Percentiles rank a stretch among this genome's conserved stretches.
These are phyloP conservation scores for Curvularia verruculosa DNA, from an alignment of 2,329 filamentous ascomycete species.

Conservation along the genomic window DNA sequence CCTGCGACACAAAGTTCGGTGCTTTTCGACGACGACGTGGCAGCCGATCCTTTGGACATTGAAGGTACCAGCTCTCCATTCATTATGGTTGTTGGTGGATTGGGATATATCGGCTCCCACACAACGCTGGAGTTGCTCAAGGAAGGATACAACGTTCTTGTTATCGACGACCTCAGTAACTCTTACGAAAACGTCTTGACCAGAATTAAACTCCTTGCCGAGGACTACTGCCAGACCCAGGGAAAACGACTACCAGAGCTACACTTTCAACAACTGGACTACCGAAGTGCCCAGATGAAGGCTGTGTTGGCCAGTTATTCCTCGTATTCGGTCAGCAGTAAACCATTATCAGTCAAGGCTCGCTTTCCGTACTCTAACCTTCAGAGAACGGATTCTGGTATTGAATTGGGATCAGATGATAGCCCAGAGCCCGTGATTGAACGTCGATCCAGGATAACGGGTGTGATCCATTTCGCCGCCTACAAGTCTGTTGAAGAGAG, in stretches of 20 bases:
- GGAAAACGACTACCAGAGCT: constrained; percentile 53
- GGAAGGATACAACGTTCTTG: constrained; percentile 60
- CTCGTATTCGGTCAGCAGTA: constrained; percentile 31
- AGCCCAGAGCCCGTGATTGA: constrained; percentile 23
- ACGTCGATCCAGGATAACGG: constrained; percentile 60
- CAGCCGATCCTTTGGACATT: constrained; percentile 52
- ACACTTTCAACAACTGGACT: constrained; percentile 57
- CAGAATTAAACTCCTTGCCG: constrained; percentile 45
- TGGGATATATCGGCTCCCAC: constrained; percentile 64
- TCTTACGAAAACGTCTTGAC: constrained; percentile 49
- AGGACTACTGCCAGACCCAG: constrained; percentile 48
- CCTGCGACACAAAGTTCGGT: constrained; percentile 54
- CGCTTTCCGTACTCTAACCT: constrained; percentile 40
- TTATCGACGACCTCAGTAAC: constrained; percentile 56
- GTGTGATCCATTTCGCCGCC: constrained; percentile 73
- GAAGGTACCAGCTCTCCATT: constrained; percentile 48
- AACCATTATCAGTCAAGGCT: constrained; percentile 15
- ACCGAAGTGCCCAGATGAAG: constrained; percentile 53
- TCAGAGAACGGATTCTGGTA: constrained; percentile 42
- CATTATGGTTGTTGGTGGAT: constrained; percentile 60
- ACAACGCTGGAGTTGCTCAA: constrained; percentile 62
- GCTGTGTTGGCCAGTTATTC: constrained; percentile 53
- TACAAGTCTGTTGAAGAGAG: constrained; percentile 71
- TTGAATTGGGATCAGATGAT: constrained; percentile 37
- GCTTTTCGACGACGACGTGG: constrained; percentile 56